Evolutionary conservation across 805 yeast genomes (phyloP).

Genomic region (Candida nonsorbophila): DNA sequence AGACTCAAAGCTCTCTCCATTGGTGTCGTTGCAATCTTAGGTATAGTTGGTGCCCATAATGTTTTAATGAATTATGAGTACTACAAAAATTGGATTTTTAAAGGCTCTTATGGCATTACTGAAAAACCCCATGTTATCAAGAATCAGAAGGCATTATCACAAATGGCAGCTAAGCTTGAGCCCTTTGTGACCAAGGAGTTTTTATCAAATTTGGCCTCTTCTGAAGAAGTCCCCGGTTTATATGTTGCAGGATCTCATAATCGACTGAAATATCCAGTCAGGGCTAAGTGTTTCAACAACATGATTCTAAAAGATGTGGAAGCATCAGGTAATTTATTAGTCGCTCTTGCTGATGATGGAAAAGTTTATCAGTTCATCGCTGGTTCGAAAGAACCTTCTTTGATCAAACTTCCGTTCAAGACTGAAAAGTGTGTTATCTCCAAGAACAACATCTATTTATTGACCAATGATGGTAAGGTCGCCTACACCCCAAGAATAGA

Average conservation of each 20-base stretch:
- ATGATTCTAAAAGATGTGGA: constrained; percentile 52
- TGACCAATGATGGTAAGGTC: constrained; percentile 35
- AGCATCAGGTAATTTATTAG: constrained; percentile 41
- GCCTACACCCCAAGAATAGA: constrained; percentile 23
- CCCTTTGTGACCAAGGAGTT: constrained; percentile 17
- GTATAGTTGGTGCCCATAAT: constrained; percentile 37
- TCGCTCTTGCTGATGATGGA: constrained; percentile 66
- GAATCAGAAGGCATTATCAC: constrained; percentile 20
- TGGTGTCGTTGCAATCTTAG: constrained; percentile 37
- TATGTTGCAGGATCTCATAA: constrained; percentile 29
- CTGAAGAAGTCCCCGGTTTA: constrained; percentile 24
- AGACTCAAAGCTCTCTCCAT: constrained; percentile 39
- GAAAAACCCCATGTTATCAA: constrained; percentile 24
- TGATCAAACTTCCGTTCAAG: constrained; percentile 22
- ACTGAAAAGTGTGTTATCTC: constrained; percentile 37
- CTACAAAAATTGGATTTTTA: constrained; percentile 29
- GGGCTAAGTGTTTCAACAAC: constrained; percentile 62
- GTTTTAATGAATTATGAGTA: constrained; percentile 37
- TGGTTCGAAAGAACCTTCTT: constrained; percentile 15
- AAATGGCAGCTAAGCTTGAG: constrained; percentile 19
- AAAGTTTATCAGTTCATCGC: constrained; percentile 61
- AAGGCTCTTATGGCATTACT: constrained; percentile 23
- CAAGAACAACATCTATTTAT: constrained; percentile 42
- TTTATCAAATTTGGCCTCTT: constrained; percentile 14
- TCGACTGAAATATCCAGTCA: constrained; percentile 46